phyloP scores from a whole-genome alignment of 441 rosid species.

The Bocquillonia castaneifolia region DNA sequence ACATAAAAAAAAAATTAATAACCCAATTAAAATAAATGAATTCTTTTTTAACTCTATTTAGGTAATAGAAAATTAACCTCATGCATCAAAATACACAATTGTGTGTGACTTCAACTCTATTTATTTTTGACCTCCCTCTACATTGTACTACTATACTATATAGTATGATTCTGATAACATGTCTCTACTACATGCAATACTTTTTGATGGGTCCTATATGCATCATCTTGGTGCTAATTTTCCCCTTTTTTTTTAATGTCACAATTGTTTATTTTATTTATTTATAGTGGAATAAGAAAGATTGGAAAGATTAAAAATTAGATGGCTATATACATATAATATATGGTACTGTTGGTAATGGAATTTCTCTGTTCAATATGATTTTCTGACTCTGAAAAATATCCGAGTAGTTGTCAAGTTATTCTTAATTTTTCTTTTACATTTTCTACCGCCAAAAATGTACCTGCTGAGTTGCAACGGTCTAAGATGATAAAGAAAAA shows the following conservation, averaged over 20 bases:
- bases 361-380: conserved; percentile 18
- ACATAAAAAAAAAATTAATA: background rate
- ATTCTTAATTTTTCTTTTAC: background rate
- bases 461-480: background rate
- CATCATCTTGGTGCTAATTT: conserved; percentile 17
- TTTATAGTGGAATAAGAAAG: background rate
- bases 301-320: conserved; percentile 5
- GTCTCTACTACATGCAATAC: background rate
- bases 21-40: too few relatives aligned
- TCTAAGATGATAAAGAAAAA: background rate
- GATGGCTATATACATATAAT: background rate
- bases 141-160: background rate
- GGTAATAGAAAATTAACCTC: conserved; percentile 16
- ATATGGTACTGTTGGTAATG: conserved; percentile 19
- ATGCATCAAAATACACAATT: conserved; percentile 31
- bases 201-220: conserved; percentile 29
- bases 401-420: background rate
- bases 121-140: conserved; percentile 8
- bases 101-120: background rate
- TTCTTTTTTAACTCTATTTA: background rate
- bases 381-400: conserved; percentile 18
- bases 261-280: background rate
- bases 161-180: conserved; percentile 1
- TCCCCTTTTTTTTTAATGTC: conserved; percentile 11
- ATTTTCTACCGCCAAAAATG: conserved; percentile 7